Percentiles rank a stretch among this genome's conserved stretches.
Conservation (phyloP, 2,329 filamentous ascomycete genomes). For the Domatiomyces catenatus region DNA sequence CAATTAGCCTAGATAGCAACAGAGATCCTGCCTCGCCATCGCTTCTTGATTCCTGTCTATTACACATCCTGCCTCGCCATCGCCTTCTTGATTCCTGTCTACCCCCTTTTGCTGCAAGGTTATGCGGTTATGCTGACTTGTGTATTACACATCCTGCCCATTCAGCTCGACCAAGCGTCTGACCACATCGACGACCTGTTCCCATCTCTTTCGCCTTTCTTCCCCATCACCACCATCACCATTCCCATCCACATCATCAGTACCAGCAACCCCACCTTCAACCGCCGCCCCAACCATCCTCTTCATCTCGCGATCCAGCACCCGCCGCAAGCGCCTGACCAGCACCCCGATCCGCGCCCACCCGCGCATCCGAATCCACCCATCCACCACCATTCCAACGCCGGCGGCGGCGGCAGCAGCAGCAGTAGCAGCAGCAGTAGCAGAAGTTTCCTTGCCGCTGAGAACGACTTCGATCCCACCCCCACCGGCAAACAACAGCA, state of each 20-base stretch:
- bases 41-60: background rate
- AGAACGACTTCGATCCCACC: conserved; percentile 24
- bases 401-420: conserved; percentile 61
- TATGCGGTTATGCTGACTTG: background rate
- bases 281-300: conserved; percentile 41
- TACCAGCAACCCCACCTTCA: background rate
- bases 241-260: conserved; percentile 45
- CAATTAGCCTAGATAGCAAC: background rate
- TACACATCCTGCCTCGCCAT: too few relatives aligned
- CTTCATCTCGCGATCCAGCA: conserved; percentile 75
- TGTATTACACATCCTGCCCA: conserved; percentile 50
- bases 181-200: conserved; percentile 58
- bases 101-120: too few relatives aligned
- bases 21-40: background rate
- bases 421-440: conserved; percentile 35
- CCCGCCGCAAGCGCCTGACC: conserved; percentile 62
- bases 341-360: conserved; percentile 93
- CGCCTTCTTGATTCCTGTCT: too few relatives aligned
- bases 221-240: conserved; percentile 39
- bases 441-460: conserved; percentile 49
- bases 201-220: background rate
- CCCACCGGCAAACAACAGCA: conserved; percentile 74
- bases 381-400: conserved; percentile 75
- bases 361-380: conserved; percentile 71
- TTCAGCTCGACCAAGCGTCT: conserved; percentile 74